Evolutionary conservation across 2,329 filamentous ascomycete species (phyloP).

Genomic region (Phialophora tarda): DNA sequence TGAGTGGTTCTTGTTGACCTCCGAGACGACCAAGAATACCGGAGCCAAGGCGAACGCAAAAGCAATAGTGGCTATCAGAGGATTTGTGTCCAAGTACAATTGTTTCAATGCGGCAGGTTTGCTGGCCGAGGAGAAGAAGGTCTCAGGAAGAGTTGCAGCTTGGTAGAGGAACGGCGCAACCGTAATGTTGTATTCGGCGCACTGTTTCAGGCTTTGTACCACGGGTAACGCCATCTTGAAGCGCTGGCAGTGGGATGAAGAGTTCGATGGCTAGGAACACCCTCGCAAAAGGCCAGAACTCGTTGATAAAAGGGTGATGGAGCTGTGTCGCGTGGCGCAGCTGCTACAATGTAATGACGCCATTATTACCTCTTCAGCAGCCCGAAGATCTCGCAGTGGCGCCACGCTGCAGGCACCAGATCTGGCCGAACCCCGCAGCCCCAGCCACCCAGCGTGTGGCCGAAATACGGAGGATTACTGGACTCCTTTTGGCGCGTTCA

Average conservation of each 20-base stretch:
- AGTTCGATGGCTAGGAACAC: conserved; percentile 33
- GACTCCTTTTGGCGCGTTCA: not conserved
- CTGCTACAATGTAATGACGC: not conserved
- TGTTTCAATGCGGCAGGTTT: conserved; percentile 67
- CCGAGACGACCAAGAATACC: conserved; percentile 75
- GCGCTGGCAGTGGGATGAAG: not conserved
- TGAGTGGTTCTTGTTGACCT: conserved; percentile 93
- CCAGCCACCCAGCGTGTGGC: not conserved
- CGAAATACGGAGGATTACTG: not conserved
- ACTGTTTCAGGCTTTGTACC: conserved; percentile 73
- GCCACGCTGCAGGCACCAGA: conserved; percentile 4
- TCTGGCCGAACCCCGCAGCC: not conserved
- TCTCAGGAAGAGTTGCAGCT: conserved; percentile 71
- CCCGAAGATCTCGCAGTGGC: conserved; percentile 14
- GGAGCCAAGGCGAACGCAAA: conserved; percentile 73
- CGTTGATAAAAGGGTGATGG: not conserved
- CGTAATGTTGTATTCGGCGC: conserved; percentile 74
- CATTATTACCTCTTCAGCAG: not conserved
- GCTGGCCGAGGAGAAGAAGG: conserved; percentile 64
- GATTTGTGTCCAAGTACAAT: conserved; percentile 85
- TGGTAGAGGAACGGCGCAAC: conserved; percentile 76
- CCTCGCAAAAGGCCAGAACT: not conserved
- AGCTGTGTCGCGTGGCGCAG: not conserved
- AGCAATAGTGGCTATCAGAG: conserved; percentile 75
- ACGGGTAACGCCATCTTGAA: conserved; percentile 70